Evolutionary conservation across 495 filamentous ascomycete species (phyloP).

Genomic region (Neurospora sp.): DNA sequence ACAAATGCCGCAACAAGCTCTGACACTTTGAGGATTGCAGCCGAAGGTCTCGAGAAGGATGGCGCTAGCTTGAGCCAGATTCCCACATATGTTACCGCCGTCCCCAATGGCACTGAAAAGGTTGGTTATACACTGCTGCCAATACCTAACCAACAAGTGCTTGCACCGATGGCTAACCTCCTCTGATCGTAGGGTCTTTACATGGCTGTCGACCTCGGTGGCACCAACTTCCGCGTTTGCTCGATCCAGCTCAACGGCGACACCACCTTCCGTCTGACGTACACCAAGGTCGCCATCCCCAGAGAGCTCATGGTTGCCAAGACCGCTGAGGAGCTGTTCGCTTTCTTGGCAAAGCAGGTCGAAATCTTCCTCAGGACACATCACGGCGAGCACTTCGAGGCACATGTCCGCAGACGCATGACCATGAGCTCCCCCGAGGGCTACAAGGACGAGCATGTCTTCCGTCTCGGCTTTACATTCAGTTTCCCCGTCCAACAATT

Average conservation of each 20-base stretch:
- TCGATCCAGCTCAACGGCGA: slow-evolving; percentile 87
- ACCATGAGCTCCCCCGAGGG: slow-evolving; percentile 43
- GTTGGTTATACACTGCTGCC: slow-evolving; percentile 25
- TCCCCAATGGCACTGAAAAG: slow-evolving; percentile 97
- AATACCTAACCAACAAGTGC: background rate
- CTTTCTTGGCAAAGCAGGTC: slow-evolving; percentile 87
- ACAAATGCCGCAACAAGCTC: background rate
- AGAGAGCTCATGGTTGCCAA: slow-evolving; percentile 82
- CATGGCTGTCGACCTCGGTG: slow-evolving; percentile 91
- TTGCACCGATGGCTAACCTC: background rate
- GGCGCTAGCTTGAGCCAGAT: slow-evolving; percentile 85
- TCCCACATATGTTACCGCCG: slow-evolving; percentile 88
- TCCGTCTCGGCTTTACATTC: slow-evolving; percentile 94
- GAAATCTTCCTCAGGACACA: slow-evolving; percentile 76
- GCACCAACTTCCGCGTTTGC: slow-evolving; percentile 97
- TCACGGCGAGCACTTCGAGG: slow-evolving; percentile 80
- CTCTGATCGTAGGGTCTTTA: slow-evolving; percentile 65
- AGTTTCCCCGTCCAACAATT: slow-evolving; percentile 91
- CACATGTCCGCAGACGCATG: slow-evolving; percentile 50
- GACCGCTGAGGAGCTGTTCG: slow-evolving; percentile 78
- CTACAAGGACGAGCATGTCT: slow-evolving; percentile 58
- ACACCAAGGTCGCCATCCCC: slow-evolving; percentile 86
- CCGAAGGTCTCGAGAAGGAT: slow-evolving; percentile 72
- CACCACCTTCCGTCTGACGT: slow-evolving; percentile 81
- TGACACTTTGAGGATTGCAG: slow-evolving; percentile 21